Percentiles rank a stretch among this genome's conserved stretches.
These are phyloP conservation scores for Leccinum angustisporum DNA, from an alignment of 1,284 basidiomycete species.

Conservation along the genomic window DNA sequence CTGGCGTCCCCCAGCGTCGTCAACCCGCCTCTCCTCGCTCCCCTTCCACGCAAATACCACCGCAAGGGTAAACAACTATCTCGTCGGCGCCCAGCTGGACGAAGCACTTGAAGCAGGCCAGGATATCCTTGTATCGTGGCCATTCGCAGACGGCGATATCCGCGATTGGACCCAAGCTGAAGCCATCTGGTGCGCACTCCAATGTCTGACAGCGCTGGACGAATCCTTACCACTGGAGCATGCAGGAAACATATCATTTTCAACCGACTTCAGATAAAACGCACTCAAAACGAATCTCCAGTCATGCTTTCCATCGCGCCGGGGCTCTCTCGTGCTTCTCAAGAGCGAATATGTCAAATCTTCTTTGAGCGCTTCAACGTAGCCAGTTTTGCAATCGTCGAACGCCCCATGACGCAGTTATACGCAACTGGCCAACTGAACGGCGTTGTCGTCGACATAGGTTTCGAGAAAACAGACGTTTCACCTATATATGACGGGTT, in stretches of 20 bases:
- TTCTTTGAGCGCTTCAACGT: slow-evolving; percentile 97
- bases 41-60: slow-evolving; percentile 41
- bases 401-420: slow-evolving; percentile 82
- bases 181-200: slow-evolving; percentile 72
- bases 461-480: slow-evolving; percentile 73
- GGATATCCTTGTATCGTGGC: slow-evolving; percentile 78
- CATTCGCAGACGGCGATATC: slow-evolving; percentile 76
- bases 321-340: slow-evolving; percentile 69
- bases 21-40: slow-evolving; percentile 45
- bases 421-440: slow-evolving; percentile 80
- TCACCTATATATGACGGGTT: slow-evolving; percentile 81
- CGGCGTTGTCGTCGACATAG: slow-evolving; percentile 87
- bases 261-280: slow-evolving; percentile 71
- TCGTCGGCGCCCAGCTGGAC: slow-evolving; percentile 81
- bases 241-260: slow-evolving; percentile 87
- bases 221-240: slow-evolving; percentile 5
- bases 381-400: slow-evolving; percentile 81
- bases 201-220: neutral
- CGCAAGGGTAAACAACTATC: slow-evolving; percentile 73
- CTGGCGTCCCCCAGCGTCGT: slow-evolving; percentile 43
- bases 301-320: slow-evolving; percentile 74
- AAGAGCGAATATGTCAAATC: slow-evolving; percentile 79
- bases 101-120: slow-evolving; percentile 75
- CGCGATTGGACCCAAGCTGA: slow-evolving; percentile 90
- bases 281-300: slow-evolving; percentile 86